Evolutionary conservation across 371 early-diverging fungal genomes (phyloP), one percentile per base, ranked within the genome.

Genomic region (Rhizopus arrhizus): DNA sequence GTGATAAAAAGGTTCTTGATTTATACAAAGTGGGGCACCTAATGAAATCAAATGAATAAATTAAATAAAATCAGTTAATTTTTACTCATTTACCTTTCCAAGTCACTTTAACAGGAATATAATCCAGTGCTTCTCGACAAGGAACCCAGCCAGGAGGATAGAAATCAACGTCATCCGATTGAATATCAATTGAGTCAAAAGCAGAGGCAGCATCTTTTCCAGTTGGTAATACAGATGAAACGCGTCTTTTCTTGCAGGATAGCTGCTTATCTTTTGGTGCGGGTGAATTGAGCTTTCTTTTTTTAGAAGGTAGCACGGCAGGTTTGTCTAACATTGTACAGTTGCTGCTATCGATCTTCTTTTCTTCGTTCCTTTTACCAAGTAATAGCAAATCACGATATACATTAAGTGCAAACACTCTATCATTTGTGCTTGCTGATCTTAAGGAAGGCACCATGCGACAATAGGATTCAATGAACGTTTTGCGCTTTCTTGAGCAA

Each of bases 1-100:
- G 47, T 74, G 61, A 60, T 62, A 72, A 56, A 78, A 67, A 52
- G 79, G 72, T 64, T 77, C 73, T 57, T 64, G 58, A 47, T 59
- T 40, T 51, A 84, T 72, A 29, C 66, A 52, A 41, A 84, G 70
- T 8, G 85, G 85, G 38, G 74, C 73, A 9, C 80, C 82, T 73
- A 34, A 33, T 31, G 31, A 12, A 22, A 22, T 22, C 29, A 34
- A 52, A 46, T 29, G 51, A 46, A 49, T 35, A 32, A 52, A 12
- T 11, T 11, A 11, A 31, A 28, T 35, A 0, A 13, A 34, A 13
- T 51, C 49, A 31, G 40, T 22, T 22, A 22, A 22, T 46, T 15
- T 56, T 32, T 53, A 48, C 38, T 42, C 31, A 38, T 56, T 66
- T 72, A 72, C 72, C 72, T 60, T 72, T 72, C 72, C 72, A 72